phyloP scores from a whole-genome alignment of 192 early-diverging fungal genomes.

The Funneliformis geosporum region DNA sequence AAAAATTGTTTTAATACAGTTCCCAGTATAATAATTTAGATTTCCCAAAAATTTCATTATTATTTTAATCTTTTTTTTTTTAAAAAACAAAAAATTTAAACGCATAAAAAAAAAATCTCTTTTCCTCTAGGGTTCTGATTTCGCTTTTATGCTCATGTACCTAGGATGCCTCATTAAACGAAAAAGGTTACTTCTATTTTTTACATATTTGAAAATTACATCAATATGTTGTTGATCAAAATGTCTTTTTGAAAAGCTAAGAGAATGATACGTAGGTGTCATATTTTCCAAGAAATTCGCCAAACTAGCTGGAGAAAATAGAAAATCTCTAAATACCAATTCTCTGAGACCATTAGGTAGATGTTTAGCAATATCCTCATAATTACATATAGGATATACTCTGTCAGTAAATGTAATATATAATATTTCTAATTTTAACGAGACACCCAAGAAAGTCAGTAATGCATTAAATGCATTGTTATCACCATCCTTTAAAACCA shows the following conservation, averaged over 20 bases:
- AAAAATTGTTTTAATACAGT: too few relatives aligned
- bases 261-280: background rate
- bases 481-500: background rate
- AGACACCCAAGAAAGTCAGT: background rate
- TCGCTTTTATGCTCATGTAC: background rate
- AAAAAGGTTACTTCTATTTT: background rate
- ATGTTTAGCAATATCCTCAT: conserved; percentile 7
- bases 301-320: background rate
- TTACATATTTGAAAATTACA: background rate
- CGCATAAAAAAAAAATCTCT: background rate
- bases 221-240: background rate
- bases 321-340: background rate
- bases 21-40: too few relatives aligned
- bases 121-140: background rate
- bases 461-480: conserved; percentile 1
- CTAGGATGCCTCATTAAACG: background rate
- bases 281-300: background rate
- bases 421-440: background rate
- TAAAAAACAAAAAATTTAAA: too few relatives aligned
- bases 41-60: too few relatives aligned
- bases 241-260: conserved; percentile 10
- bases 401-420: conserved; percentile 9
- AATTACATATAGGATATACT: conserved; percentile 5
- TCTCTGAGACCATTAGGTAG: background rate
- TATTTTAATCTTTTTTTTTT: too few relatives aligned